Conservation (phyloP, 805 yeast genomes). For the Naumovozyma dairenensis region DNA sequence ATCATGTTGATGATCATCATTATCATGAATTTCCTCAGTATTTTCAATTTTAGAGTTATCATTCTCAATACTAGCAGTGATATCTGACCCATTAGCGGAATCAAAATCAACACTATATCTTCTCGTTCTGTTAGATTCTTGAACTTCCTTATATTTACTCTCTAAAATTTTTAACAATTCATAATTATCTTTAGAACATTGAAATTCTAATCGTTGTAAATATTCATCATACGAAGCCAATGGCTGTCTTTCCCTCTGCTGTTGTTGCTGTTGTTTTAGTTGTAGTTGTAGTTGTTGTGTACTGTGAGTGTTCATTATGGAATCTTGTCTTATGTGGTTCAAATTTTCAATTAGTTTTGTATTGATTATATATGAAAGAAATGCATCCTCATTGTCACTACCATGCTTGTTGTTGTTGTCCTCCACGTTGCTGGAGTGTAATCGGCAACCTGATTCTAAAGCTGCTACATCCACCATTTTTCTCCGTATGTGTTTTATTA, state of each 20-base stretch:
- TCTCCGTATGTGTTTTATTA: too few species aligned
- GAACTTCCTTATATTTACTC: constrained; percentile 11
- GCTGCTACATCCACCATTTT: too few species aligned
- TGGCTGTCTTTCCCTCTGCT: not conserved
- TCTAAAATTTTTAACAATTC: constrained; percentile 5
- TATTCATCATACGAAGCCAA: constrained; percentile 6
- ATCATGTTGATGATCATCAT: constrained; percentile 9
- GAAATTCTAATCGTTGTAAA: constrained; percentile 8
- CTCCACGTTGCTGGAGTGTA: too few species aligned
- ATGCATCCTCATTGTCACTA: constrained; percentile 14
- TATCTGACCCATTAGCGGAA: constrained; percentile 1
- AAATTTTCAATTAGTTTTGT: constrained; percentile 17
- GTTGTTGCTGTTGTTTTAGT: too few species aligned
- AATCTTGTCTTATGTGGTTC: constrained; percentile 7
- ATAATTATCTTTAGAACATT: constrained; percentile 6
- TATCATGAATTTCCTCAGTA: not conserved
- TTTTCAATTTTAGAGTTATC: constrained; percentile 7
- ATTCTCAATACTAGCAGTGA: not conserved
- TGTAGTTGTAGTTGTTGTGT: too few species aligned
- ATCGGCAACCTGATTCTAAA: too few species aligned
- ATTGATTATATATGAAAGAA: constrained; percentile 11
- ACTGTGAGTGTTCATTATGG: too few species aligned
- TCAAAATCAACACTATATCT: constrained; percentile 28
- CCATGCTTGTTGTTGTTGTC: too few species aligned
- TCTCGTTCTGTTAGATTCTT: constrained; percentile 12